Conservation (phyloP, 441 rosid species). For the Rhodomyrtus psidioides region DNA sequence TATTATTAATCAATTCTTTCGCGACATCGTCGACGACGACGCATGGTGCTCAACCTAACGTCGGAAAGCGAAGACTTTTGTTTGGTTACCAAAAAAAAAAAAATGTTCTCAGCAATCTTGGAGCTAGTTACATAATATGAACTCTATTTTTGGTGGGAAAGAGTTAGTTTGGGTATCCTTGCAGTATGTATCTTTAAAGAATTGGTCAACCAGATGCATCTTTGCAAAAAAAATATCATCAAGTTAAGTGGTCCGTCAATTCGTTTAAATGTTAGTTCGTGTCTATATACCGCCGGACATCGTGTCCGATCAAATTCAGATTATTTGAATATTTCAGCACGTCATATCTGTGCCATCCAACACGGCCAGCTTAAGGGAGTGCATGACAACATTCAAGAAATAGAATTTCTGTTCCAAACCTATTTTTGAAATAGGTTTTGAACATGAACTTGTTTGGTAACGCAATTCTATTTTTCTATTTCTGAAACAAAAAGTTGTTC, state of each 20-base stretch:
- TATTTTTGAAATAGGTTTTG: no score
- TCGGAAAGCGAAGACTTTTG: no score
- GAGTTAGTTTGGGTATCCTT: not conserved
- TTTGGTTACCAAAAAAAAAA: not conserved
- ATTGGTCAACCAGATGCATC: not conserved
- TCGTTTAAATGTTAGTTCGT: not conserved
- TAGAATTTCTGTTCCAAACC: no score
- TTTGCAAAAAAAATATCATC: not conserved
- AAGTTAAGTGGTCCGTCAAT: not conserved
- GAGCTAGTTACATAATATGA: not conserved
- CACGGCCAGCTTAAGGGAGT: no score
- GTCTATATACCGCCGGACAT: not conserved
- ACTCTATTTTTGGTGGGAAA: not conserved
- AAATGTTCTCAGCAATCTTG: not conserved
- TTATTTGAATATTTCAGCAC: not conserved
- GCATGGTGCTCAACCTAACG: no score
- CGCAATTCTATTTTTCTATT: no score
- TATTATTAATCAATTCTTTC: no score
- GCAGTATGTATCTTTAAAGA: not conserved
- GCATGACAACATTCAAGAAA: no score
- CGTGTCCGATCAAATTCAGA: not conserved
- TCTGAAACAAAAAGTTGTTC: no score
- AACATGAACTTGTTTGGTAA: no score
- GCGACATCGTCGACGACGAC: no score
- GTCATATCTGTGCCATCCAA: not conserved